Percentiles rank a stretch among this genome's conserved stretches.
Conservation (phyloP, 176 grass and related monocot species). For the Aegilops bicornis region DNA sequence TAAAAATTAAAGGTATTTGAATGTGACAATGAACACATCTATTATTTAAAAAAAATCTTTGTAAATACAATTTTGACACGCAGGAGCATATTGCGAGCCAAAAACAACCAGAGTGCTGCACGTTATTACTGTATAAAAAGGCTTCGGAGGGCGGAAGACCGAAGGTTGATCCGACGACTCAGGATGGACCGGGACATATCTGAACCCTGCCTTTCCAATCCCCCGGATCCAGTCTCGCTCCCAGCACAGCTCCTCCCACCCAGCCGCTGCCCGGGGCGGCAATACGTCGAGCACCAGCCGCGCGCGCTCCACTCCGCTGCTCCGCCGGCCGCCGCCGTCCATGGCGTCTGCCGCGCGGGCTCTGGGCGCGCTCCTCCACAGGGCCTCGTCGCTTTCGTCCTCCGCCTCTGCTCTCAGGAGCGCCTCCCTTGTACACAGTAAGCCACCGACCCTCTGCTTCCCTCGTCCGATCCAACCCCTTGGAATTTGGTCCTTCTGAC, state of each 20-base stretch:
- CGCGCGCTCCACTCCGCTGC: conserved; percentile 12
- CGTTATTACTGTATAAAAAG: too few relatives aligned
- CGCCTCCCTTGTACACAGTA: conserved; percentile 36
- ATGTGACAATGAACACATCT: too few relatives aligned
- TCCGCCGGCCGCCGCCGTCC: neutral
- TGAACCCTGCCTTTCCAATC: neutral
- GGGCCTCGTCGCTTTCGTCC: conserved; percentile 17
- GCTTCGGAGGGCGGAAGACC: neutral
- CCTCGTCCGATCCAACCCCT: neutral
- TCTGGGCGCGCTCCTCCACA: conserved; percentile 47
- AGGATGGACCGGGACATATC: neutral
- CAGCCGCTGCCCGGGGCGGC: conserved; percentile 6
- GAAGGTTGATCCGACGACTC: conserved; percentile 26
- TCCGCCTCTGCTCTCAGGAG: conserved; percentile 43
- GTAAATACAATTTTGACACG: too few relatives aligned
- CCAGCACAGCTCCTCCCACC: neutral
- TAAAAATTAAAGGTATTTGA: too few relatives aligned
- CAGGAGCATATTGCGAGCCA: too few relatives aligned
- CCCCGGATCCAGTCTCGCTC: neutral
- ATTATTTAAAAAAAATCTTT: too few relatives aligned
- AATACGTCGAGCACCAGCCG: conserved; percentile 43
- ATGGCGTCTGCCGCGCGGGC: conserved; percentile 63
- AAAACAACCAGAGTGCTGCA: too few relatives aligned
- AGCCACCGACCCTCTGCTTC: neutral
- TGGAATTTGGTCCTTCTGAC: neutral